Base-by-base conservation (phyloP, 306 rosid genomes). In the Gleditsia sinensis region DNA sequence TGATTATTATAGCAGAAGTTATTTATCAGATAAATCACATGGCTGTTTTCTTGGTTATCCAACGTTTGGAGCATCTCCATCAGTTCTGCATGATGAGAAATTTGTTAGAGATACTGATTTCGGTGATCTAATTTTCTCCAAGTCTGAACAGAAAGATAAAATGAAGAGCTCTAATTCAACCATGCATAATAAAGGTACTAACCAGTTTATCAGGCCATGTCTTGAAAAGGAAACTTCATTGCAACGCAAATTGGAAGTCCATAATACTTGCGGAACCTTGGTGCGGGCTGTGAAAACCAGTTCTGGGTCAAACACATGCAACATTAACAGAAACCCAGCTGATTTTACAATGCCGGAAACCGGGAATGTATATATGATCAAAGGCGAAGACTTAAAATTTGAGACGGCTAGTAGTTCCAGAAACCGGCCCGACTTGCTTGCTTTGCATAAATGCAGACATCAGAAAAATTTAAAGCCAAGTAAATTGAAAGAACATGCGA, bases 251-350 rank as follows among this genome's bases (percentile, higher is more conserved):
- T 32, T 69, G 80, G 81, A 80, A 69, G 63, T 70, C 57, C 77
- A 34, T 76, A 82, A 83, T 72, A 53, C 75, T 53, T 78, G 73
- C 58, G 84, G 78, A 78, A 74, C 85, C 69, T 42, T 78, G 61
- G 24, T 74, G 82, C 87, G n/a, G n/a, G n/a, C 82, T 13, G 72
- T 72, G 12, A 86, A 75, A 74, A 83, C 64, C 62, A 72, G 71
- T 67, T 49, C 68, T 7, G 88, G 78, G 72, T 28, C 84, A 37
- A 67, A 63, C 74, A 54, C 79, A 28, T 95, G 99, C 78, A 34
- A 63, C 56, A 53, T 83, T 51, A 95, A 95, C 78, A 87, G 78
- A 84, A 95, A 95, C 70, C 99, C 99, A n/a, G 96, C 99, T 73
- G 99, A 95, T 27, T 92, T 95, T 80, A 79, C 85, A 78, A 19